Base-by-base conservation (phyloP, 2,329 filamentous ascomycete genomes). In the Aspergillus sp. region DNA sequence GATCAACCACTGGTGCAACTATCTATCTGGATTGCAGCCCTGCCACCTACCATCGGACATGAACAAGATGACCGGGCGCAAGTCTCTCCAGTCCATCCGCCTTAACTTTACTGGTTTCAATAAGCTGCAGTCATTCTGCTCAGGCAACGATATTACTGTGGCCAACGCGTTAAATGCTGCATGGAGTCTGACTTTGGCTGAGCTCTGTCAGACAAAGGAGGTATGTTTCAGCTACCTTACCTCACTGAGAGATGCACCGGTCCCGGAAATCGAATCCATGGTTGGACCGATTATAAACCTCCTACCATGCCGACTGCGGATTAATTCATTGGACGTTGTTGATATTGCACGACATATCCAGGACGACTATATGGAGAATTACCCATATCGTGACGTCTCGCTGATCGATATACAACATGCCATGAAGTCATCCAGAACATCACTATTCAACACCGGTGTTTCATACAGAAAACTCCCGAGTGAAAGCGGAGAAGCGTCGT, bases 151-250 rank as follows among this genome's bases (percentile, higher is more conserved):
- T 3, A 69, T 82, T n/a, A 84, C 81, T 0, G 55, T 82, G 2
- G 76, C 81, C 1, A 83, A 81, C 58, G 73, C 76, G 0, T 78
- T 93, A 2, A 89, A 96, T 71, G 87, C 89, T 3, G 79, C 87
- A 2, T 96, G 93, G 89, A 75, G 86, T 0, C 79, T 84, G 1
- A 84, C 86, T 0, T 75, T 96, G 1, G 81, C 83, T 19, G 77
- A 77, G 33, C 74, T 82, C 62, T 85, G 85, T 0, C 79, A 91
- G 6, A 91, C 91, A 0, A 77, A 95, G 17, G 83, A 97, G 14
- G 82, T 91, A 0, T 77, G 72, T 17, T 82, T 82, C 62, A 77
- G 77, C 14, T 81, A 80, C 59, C 72, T 79, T 44, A 60, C 71
- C 9, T 75, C 72, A 1, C 70, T 77, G n/a, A 66, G 78, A 57